A percentile compares a stretch with the other conserved stretches of the same genome.
These are phyloP conservation scores for Hypoxylon intermedium DNA, from an alignment of 495 filamentous ascomycete genomes.

Conservation along the genomic window DNA sequence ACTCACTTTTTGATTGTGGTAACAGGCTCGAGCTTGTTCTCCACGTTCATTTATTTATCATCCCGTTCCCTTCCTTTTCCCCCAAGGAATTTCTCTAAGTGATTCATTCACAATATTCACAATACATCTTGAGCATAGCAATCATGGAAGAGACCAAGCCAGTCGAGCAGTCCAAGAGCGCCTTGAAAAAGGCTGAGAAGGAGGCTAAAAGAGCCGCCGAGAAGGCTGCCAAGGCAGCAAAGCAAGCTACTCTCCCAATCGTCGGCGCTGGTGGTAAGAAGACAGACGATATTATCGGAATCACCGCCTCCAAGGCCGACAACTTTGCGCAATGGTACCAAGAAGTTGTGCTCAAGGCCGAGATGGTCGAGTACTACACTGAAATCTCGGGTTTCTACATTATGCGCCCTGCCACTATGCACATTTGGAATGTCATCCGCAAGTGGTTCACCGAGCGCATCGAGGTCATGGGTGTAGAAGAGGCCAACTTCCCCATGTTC, in stretches of 20 bases:
- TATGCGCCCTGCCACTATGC: constrained; percentile 82
- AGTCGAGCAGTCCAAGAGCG: constrained; percentile 67
- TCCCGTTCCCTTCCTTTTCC: too few relatives aligned
- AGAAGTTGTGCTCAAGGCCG: constrained; percentile 91
- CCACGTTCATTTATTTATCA: too few relatives aligned
- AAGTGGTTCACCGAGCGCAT: constrained; percentile 87
- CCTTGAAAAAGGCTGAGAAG: constrained; percentile 71
- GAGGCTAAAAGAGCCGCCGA: constrained; percentile 68
- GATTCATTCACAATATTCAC: not conserved
- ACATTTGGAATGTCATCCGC: constrained; percentile 92
- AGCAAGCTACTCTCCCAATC: constrained; percentile 55
- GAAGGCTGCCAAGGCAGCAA: constrained; percentile 72
- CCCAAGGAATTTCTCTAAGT: not conserved
- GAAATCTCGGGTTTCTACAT: constrained; percentile 93
- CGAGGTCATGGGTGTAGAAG: constrained; percentile 87
- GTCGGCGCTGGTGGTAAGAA: constrained; percentile 55
- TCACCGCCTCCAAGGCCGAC: constrained; percentile 80
- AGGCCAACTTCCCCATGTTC: constrained; percentile 96
- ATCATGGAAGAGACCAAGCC: constrained; percentile 53
- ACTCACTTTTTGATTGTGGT: too few relatives aligned
- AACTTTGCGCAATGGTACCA: constrained; percentile 96
- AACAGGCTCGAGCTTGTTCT: too few relatives aligned
- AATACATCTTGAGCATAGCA: too few relatives aligned
- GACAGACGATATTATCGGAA: constrained; percentile 76
- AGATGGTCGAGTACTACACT: constrained; percentile 87